Evolutionary conservation across 2,329 filamentous ascomycete species (phyloP).

Genomic region (Verticillium longisporum): DNA sequence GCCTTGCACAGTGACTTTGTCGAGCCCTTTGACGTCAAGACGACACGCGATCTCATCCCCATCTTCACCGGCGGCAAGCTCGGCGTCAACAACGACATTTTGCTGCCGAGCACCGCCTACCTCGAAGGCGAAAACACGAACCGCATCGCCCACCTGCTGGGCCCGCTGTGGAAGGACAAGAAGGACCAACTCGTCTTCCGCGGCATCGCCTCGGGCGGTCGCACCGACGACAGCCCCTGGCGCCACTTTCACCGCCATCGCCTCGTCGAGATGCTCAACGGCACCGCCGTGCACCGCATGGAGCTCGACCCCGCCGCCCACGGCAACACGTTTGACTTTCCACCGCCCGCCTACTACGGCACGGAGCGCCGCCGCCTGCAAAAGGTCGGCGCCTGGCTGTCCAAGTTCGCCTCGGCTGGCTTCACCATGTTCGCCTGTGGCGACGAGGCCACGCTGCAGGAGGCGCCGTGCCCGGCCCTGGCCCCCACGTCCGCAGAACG

Average conservation of each 20-base stretch:
- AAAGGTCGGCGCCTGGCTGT: constrained; percentile 33
- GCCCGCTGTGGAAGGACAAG: constrained; percentile 53
- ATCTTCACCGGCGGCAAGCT: constrained; percentile 58
- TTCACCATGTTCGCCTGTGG: constrained; percentile 35
- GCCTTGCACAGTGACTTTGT: constrained; percentile 51
- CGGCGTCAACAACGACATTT: constrained; percentile 56
- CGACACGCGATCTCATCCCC: constrained; percentile 49
- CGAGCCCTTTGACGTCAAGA: constrained; percentile 42
- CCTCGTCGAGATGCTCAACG: constrained; percentile 60
- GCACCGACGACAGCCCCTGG: constrained; percentile 50
- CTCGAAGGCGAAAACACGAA: constrained; percentile 50
- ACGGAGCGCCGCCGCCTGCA: constrained; percentile 25
- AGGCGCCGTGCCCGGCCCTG: background rate
- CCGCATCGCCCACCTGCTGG: constrained; percentile 34
- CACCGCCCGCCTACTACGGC: constrained; percentile 33
- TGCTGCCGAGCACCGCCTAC: constrained; percentile 61
- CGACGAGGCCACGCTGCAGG: constrained; percentile 3
- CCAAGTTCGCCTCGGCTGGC: constrained; percentile 31
- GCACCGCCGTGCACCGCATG: constrained; percentile 43
- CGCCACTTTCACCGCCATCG: constrained; percentile 65
- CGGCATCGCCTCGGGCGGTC: constrained; percentile 57
- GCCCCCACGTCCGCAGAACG: constrained; percentile 10
- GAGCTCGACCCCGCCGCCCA: constrained; percentile 30
- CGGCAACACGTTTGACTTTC: constrained; percentile 43
- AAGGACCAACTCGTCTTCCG: constrained; percentile 53